Base-by-base conservation (phyloP, 192 early-diverging fungal genomes). In the Entophlyctis luteolus region DNA sequence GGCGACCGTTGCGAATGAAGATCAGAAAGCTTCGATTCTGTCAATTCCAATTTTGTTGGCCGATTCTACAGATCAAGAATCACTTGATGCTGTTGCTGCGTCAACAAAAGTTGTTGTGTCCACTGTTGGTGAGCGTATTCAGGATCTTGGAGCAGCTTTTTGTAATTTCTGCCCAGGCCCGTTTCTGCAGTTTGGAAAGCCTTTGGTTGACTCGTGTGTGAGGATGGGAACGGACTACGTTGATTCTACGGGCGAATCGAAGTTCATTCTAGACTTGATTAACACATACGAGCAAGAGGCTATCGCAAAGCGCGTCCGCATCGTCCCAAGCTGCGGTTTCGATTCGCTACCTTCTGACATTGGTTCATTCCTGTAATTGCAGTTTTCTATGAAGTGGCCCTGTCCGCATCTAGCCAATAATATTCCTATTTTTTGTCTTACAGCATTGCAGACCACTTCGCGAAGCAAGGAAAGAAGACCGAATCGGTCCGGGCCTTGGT, bases 261-360 rank as follows among this genome's bases (percentile, higher is more conserved):
- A 70, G 4, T 91, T 88, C 78, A 76, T 86, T 20, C 74, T 80
- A 39, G 57, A 81, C 8, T 84, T 93, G 62, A 85, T 89, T 55
- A 65, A 84, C 52, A 77, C 83, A 49, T 87, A 88, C 57, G 84
- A 91, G 49, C 80, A 86, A 2, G 33, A 78, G 48, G 95, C 95
- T 1, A 68, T 72, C 22, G 74, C 68, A 20, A 86, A 84, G 33
- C 79, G 83, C 32, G 83, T 87, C 4, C 77, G 87, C n/a, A 85
- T 98, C 53, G 87, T 92, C 2, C 87, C 91, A 22, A 62, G 81
- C 34, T 93, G 90, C 69, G 95, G 93, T 2, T 98, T 95, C 71
- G 95, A 98, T 70, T 91, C 90, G 27, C 85, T 98, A 1, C 94
- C 94, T 1, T 90, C 89, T 16, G 94, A 96, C 66, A 68, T 96